These are phyloP conservation scores for Murraya paniculata DNA, from an alignment of 345 rosid genomes.

Conservation along the genomic window DNA sequence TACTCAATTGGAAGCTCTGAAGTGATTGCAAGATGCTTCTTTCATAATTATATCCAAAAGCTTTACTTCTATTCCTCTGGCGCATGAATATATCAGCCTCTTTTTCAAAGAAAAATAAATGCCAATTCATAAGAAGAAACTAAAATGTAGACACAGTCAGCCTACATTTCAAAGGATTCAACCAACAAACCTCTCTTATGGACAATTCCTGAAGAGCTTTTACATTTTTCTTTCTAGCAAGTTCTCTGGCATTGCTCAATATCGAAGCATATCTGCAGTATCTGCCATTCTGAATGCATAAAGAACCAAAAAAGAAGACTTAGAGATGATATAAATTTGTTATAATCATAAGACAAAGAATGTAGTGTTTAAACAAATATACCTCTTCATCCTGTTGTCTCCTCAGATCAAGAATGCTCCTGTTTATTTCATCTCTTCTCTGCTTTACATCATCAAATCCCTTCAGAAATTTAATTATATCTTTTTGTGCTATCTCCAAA, in stretches of 20 bases:
- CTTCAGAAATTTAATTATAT: neutral
- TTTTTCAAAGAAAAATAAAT: constrained; percentile 12
- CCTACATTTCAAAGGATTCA: neutral
- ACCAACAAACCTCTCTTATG: constrained; percentile 40
- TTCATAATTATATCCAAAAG: constrained; percentile 71
- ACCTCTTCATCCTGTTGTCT: neutral
- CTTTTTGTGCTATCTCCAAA: neutral
- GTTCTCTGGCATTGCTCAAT: constrained; percentile 50
- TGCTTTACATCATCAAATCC: neutral
- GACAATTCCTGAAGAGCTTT: constrained; percentile 52
- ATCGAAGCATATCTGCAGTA: neutral
- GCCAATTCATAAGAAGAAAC: neutral
- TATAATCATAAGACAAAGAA: neutral
- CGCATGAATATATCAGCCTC: constrained; percentile 74
- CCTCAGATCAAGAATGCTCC: neutral
- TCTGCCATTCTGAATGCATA: neutral
- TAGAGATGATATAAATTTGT: neutral
- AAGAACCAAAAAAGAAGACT: neutral
- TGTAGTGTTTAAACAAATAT: neutral
- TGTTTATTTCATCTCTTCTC: neutral
- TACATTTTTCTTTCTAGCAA: constrained; percentile 58
- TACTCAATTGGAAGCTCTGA: constrained; percentile 46
- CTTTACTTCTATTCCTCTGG: constrained; percentile 56
- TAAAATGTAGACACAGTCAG: neutral
- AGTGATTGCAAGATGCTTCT: constrained; percentile 54